Conservation (phyloP, 495 filamentous ascomycete species). For the Beverwykella pulmonaria region DNA sequence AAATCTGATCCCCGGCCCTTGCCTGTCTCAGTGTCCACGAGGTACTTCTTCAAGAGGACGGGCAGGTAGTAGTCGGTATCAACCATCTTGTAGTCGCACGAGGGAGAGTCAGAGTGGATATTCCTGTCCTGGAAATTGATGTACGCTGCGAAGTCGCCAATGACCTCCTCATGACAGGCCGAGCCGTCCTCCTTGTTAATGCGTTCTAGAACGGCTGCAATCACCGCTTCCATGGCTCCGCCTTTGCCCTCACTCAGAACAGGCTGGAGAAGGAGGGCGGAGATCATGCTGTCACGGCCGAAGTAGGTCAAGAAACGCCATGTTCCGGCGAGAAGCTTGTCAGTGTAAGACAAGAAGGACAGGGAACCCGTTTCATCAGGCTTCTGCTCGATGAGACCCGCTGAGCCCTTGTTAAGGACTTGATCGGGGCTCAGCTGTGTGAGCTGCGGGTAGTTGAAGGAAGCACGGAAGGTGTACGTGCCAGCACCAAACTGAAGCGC, state of each 20-base stretch:
- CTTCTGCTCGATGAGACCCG: conserved; percentile 50
- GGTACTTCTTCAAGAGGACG: conserved; percentile 61
- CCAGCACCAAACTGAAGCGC: conserved; percentile 54
- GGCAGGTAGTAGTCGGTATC: conserved; percentile 67
- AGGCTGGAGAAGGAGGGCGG: conserved; percentile 58
- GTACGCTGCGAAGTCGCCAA: conserved; percentile 67
- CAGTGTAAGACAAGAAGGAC: conserved; percentile 64
- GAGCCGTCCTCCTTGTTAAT: conserved; percentile 61
- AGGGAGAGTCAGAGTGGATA: conserved; percentile 55
- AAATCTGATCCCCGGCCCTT: conserved; percentile 50
- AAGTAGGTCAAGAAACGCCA: conserved; percentile 72
- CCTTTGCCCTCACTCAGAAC: conserved; percentile 60
- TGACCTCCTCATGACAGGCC: conserved; percentile 67
- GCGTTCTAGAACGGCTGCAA: conserved; percentile 61
- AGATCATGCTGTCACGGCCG: conserved; percentile 66
- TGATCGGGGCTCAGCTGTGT: conserved; percentile 52
- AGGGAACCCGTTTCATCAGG: conserved; percentile 56
- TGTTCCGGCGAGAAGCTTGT: conserved; percentile 65
- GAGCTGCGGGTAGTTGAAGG: conserved; percentile 65
- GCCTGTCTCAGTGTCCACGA: conserved; percentile 54
- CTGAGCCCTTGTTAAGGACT: conserved; percentile 54
- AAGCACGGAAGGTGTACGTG: conserved; percentile 60
- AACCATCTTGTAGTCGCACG: conserved; percentile 66
- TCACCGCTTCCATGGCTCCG: conserved; percentile 63
- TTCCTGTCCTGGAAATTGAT: conserved; percentile 55